A percentile compares a stretch with the other conserved stretches of the same genome.
Evolutionary conservation across 495 filamentous ascomycete species (phyloP).

Genomic region (Podospora tetraspora): DNA sequence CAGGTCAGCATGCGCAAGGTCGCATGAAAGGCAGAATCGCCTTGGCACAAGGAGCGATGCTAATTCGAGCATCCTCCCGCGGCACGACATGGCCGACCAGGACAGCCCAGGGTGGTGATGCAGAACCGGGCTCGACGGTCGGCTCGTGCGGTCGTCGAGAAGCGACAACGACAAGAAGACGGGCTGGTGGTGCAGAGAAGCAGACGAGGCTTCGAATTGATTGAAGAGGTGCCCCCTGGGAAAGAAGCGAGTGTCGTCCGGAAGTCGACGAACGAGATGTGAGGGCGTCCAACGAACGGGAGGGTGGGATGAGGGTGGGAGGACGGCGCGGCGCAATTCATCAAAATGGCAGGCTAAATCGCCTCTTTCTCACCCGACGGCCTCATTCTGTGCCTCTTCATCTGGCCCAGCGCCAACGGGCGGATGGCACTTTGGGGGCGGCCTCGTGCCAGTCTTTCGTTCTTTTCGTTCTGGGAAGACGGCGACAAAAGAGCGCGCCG

Average conservation of each 20-base stretch:
- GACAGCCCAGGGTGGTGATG: not conserved
- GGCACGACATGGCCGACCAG: not conserved
- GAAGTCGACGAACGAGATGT: not conserved
- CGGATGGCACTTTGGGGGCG: not conserved
- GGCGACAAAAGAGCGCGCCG: not conserved
- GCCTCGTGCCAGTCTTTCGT: not conserved
- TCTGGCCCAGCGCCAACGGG: not conserved
- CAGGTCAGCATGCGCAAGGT: not conserved
- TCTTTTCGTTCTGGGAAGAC: not conserved
- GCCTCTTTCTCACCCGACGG: not conserved
- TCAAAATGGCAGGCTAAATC: not conserved
- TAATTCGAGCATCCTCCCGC: not conserved
- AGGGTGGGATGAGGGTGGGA: not conserved
- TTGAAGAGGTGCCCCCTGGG: not conserved
- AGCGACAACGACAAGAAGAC: not conserved
- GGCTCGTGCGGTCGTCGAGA: not conserved
- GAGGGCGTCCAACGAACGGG: not conserved
- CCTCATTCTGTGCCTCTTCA: not conserved
- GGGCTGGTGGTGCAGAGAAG: not conserved
- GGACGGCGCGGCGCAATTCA: not conserved
- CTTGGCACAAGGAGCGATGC: not conserved
- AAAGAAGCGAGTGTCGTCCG: not conserved
- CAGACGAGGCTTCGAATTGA: not conserved
- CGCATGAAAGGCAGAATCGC: not conserved
- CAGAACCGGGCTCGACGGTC: not conserved